A percentile compares a stretch with the other conserved stretches of the same genome.
These are phyloP conservation scores for Aureobasidium sp. DNA, from an alignment of 2,329 filamentous ascomycete genomes.

Conservation along the genomic window DNA sequence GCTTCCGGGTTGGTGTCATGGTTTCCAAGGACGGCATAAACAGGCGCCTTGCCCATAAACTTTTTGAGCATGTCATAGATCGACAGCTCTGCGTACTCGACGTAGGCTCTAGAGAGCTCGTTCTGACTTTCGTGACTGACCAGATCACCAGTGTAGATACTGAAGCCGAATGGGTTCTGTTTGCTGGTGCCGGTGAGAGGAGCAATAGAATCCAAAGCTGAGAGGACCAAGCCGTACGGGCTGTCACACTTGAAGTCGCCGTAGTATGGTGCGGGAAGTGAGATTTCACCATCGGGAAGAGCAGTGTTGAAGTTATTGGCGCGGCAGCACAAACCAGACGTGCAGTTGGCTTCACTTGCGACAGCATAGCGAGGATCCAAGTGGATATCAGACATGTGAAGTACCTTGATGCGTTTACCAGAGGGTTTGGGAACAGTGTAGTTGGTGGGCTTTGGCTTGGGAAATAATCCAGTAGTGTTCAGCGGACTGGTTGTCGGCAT, in stretches of 20 bases:
- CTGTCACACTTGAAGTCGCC: constrained; percentile 51
- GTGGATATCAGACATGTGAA: constrained; percentile 44
- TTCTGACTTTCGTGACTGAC: constrained; percentile 47
- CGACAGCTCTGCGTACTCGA: constrained; percentile 46
- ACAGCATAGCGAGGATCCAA: constrained; percentile 48
- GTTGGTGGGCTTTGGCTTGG: constrained; percentile 46
- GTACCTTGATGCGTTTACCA: constrained; percentile 47
- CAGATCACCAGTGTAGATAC: constrained; percentile 50
- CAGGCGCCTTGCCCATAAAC: constrained; percentile 45
- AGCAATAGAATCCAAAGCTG: constrained; percentile 48
- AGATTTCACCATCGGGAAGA: constrained; percentile 27
- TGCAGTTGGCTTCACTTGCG: constrained; percentile 47
- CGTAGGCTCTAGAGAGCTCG: constrained; percentile 44
- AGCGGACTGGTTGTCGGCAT: constrained; percentile 37
- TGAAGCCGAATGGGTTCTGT: constrained; percentile 42
- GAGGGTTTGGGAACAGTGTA: constrained; percentile 38
- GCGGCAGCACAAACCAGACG: constrained; percentile 45
- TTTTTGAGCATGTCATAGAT: constrained; percentile 49
- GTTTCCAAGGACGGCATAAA: constrained; percentile 50
- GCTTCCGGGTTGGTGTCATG: constrained; percentile 49
- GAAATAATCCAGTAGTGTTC: constrained; percentile 40
- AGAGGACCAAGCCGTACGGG: constrained; percentile 49
- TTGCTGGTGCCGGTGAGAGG: constrained; percentile 48
- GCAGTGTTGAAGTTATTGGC: constrained; percentile 32
- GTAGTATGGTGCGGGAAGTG: constrained; percentile 45